A percentile compares a stretch with the other conserved stretches of the same genome.
These are phyloP conservation scores for Cornus kousa DNA, from an alignment of 148 eudicot genomes.

Conservation along the genomic window DNA sequence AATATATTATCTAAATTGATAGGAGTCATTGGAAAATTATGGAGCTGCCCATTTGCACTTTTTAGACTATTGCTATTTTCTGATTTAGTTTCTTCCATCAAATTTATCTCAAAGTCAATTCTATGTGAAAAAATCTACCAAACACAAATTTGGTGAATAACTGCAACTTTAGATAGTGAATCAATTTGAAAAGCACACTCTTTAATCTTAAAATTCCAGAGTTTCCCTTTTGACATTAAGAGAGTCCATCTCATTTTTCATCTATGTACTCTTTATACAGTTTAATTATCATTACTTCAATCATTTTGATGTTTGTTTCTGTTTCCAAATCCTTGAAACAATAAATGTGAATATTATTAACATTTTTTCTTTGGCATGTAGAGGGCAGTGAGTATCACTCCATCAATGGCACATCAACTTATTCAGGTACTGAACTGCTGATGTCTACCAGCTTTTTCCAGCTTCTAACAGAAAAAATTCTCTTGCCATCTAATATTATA, in stretches of 20 bases:
- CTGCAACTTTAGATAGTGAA: neutral
- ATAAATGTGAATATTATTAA: neutral
- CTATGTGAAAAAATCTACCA: neutral
- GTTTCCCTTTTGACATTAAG: neutral
- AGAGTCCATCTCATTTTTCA: no score
- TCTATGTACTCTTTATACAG: neutral
- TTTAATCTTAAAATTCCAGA: neutral
- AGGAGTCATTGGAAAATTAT: neutral
- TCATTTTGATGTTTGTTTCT: neutral
- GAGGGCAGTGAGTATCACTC: conserved; percentile 76
- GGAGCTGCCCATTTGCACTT: neutral
- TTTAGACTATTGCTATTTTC: neutral
- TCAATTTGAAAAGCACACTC: neutral
- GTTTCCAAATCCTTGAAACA: neutral
- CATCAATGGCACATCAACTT: conserved; percentile 72
- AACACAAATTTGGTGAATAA: neutral
- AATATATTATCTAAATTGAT: neutral
- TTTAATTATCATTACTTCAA: neutral
- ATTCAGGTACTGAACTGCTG: conserved; percentile 49
- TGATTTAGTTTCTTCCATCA: neutral
- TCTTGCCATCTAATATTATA: neutral
- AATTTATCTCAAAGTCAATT: neutral
- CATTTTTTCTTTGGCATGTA: conserved; percentile 22
- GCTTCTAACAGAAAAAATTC: neutral
- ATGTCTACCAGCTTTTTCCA: conserved; percentile 6